Percentiles rank a stretch among this genome's conserved stretches.
phyloP scores from a whole-genome alignment of 1,284 basidiomycete species.

The Tilletia walkeri region DNA sequence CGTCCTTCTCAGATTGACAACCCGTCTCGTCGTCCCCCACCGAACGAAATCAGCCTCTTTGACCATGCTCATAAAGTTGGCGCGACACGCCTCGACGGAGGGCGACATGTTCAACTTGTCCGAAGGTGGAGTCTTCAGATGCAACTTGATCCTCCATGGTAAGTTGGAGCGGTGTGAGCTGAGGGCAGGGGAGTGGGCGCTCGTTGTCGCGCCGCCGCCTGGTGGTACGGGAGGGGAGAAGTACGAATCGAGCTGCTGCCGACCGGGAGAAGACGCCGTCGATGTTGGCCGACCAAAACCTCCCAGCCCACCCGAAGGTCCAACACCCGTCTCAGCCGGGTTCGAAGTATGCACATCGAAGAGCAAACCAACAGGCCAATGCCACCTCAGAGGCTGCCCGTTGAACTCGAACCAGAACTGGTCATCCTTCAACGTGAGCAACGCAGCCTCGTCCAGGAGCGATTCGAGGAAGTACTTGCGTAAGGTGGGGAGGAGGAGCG shows the following conservation, averaged over 20 bases:
- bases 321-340: conserved; percentile 22
- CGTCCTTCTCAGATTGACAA: conserved; percentile 39
- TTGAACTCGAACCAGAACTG: conserved; percentile 45
- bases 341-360: conserved; percentile 44
- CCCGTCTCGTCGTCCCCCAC: conserved; percentile 43
- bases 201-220: background rate
- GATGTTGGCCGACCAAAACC: conserved; percentile 9
- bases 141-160: conserved; percentile 39
- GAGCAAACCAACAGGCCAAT: conserved; percentile 48
- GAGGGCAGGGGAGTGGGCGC: background rate
- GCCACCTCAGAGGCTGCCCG: conserved; percentile 44
- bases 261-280: background rate
- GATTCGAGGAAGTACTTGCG: conserved; percentile 36
- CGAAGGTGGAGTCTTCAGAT: conserved; percentile 36
- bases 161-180: conserved; percentile 13
- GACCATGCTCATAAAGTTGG: conserved; percentile 47
- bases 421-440: conserved; percentile 30
- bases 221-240: background rate
- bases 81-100: conserved; percentile 33
- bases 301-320: conserved; percentile 18
- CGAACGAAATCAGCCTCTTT: conserved; percentile 52
- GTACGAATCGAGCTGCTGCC: conserved; percentile 9
- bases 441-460: conserved; percentile 30
- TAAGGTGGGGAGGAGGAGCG: conserved; percentile 37
- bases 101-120: conserved; percentile 34